Evolutionary conservation across 768 basidiomycete genomes (phyloP).

Genomic region (Cystofilobasidium macerans): DNA sequence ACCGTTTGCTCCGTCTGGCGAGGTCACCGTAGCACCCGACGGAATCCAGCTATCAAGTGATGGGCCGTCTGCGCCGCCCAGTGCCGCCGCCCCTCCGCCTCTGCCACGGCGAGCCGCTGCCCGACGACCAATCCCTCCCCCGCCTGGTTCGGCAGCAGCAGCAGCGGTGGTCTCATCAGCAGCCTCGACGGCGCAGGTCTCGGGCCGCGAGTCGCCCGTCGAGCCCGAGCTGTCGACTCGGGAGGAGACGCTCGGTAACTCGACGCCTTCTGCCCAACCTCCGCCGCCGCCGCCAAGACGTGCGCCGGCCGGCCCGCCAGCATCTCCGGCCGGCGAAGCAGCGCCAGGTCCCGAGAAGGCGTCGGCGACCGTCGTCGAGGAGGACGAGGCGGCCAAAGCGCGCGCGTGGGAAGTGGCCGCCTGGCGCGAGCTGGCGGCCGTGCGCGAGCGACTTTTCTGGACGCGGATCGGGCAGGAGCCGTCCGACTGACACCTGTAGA

Average conservation of each 20-base stretch:
- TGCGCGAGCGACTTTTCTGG: slow-evolving; percentile 80
- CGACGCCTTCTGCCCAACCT: background rate
- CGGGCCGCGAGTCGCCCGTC: no score
- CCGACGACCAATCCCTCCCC: slow-evolving; percentile 11
- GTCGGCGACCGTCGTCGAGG: background rate
- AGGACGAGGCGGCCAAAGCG: background rate
- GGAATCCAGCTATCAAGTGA: no score
- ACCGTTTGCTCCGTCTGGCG: no score
- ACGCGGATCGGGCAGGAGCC: slow-evolving; percentile 51
- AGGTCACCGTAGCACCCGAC: no score
- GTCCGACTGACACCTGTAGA: no score
- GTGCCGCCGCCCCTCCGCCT: slow-evolving; percentile 13
- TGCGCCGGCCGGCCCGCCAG: no score
- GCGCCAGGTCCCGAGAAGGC: no score
- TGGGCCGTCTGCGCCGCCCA: no score
- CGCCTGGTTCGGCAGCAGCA: background rate
- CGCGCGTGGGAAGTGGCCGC: slow-evolving; percentile 73
- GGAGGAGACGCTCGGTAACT: background rate
- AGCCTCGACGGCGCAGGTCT: no score
- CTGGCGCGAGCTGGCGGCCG: slow-evolving; percentile 62
- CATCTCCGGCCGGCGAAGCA: no score
- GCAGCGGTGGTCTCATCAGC: no score
- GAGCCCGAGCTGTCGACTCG: background rate
- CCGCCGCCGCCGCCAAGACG: no score
- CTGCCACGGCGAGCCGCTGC: slow-evolving; percentile 18